Evolutionary conservation across 1,284 basidiomycete genomes (phyloP), one percentile per base, ranked within the genome.

Genomic region (Leccinum angustisporum): DNA sequence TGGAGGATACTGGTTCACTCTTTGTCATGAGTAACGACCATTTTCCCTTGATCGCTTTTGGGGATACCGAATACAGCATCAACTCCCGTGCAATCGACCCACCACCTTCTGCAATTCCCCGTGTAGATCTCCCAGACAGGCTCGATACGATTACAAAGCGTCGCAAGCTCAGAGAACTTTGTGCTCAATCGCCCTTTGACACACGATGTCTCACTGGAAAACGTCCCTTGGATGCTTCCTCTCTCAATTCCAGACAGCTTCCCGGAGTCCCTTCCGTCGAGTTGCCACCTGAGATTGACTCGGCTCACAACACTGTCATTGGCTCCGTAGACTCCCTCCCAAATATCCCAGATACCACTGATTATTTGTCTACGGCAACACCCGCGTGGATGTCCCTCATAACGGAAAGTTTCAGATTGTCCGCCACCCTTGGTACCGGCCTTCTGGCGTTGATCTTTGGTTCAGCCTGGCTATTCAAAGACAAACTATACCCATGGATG

Each of bases 1-100:
- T 92, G 18, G 83, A 85, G 58, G 86, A 87, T 69, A 84, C 84
- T 0, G 85, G 85, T 13, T 91, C 90, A 31, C 79, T 94, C 1
- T 95, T 86, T 63, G 91, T 90, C 30, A 87, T 95, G 85, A 87
- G 86, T 67, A 86, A 90, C 1, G 81, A 83, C 14, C 81, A 80
- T 16, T 95, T 83, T 70, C 93, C 92, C 1, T 80, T 94, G 18
- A 87, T 92, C 52, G 82, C 85, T 3, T 92, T 95, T 69, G 83
- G 84, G 3, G 80, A 80, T 62, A 74, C 79, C 13, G 75, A 76
- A 56, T 67, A 71, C 34, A 74, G 65, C 34, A 61, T 69, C 50
- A 65, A 73, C 65, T 67, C 66, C 18, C 63, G 67, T 62, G 63
- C 67, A 38, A 78, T 80, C 52, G 80, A 80, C 56, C 71, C 79